Percentiles rank a stretch among this genome's conserved stretches.
phyloP scores from a whole-genome alignment of 2,329 filamentous ascomycete species.

The Fusarium haematococcum region DNA sequence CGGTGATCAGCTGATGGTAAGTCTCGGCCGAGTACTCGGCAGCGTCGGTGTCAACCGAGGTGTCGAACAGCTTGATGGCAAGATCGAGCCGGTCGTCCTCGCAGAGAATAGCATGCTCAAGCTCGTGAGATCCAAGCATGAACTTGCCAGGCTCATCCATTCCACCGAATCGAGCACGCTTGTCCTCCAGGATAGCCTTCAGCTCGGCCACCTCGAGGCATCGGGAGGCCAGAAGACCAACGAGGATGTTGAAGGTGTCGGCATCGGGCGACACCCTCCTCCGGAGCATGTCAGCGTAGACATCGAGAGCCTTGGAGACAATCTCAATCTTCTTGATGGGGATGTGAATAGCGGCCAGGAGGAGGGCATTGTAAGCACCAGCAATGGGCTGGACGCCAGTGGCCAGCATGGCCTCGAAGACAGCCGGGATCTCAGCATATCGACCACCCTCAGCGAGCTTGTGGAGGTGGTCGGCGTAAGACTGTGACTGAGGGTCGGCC shows the following conservation, averaged over 20 bases:
- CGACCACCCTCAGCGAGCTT: slow-evolving; percentile 78
- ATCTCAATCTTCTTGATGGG: slow-evolving; percentile 84
- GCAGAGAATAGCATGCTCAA: slow-evolving; percentile 85
- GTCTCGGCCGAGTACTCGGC: slow-evolving; percentile 82
- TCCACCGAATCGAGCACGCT: slow-evolving; percentile 85
- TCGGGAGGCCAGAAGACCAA: slow-evolving; percentile 83
- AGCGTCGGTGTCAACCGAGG: slow-evolving; percentile 72
- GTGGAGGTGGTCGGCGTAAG: slow-evolving; percentile 82
- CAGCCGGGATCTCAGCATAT: slow-evolving; percentile 87
- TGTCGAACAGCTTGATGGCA: slow-evolving; percentile 86
- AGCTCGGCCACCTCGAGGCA: slow-evolving; percentile 82
- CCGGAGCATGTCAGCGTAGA: slow-evolving; percentile 96
- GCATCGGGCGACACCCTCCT: slow-evolving; percentile 85
- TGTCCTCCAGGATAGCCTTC: slow-evolving; percentile 81
- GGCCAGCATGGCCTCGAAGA: slow-evolving; percentile 91
- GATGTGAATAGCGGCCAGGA: slow-evolving; percentile 86
- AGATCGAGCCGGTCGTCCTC: slow-evolving; percentile 90
- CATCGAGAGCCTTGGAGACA: slow-evolving; percentile 90
- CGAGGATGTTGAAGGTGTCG: slow-evolving; percentile 88
- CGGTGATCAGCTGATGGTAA: slow-evolving; percentile 86
- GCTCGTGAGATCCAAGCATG: slow-evolving; percentile 88
- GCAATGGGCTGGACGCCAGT: slow-evolving; percentile 85
- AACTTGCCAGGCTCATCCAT: slow-evolving; percentile 87
- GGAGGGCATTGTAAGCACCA: slow-evolving; percentile 90
- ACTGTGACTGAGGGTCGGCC: slow-evolving; percentile 72